Base-by-base conservation (phyloP, 2,329 filamentous ascomycete species). In the Cercospora nicotianae region DNA sequence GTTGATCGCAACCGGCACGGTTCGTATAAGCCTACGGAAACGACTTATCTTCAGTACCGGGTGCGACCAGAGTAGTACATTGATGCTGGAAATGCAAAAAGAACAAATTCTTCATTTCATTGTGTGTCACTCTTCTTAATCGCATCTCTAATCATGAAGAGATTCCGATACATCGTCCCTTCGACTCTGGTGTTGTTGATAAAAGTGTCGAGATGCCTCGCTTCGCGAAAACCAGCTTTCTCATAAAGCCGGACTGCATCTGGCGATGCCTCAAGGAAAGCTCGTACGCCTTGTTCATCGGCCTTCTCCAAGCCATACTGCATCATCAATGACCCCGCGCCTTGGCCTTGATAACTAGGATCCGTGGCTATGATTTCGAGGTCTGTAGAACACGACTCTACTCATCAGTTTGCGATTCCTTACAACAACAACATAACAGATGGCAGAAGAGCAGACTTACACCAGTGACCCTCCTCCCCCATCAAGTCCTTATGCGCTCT, bases 11-110 rank as follows among this genome's bases (percentile, higher is more conserved):
- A 83, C 66, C 70, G 72, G 0, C 76, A 79, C 67, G 76, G 80
- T 0, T 81, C 81, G 3, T 74, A 75, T 39, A 84, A 83, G 73
- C 82, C 82, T 1, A 72, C 72, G 30, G 66, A 74, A 48, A 73
- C 73, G 1, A 70, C 79, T 6, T 78, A 76, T 28, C 61, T 85
- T 6, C 81, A 79, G 64, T 81, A 82, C 51, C 76, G 84, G 30
- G 28, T 71, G 9, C 72, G 69, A 39, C 69, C 77, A 62, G 67
- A 74, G 28, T 64, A 63, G 62, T 20, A 16, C n/a, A 5, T 64
- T n/a, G 53, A 16, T 57, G 53, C 28, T 10, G 18, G 8, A 16
- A 33, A 58, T 58, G 9, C 26, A 31, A 18, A 18, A 33, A 5
- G n/a, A 8, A 33, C 20, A 53, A 28, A 16, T 10, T 33, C 31